A percentile compares a stretch with the other conserved stretches of the same genome.
phyloP scores from a whole-genome alignment of 306 rosid genomes.

The Vigna hirtella region DNA sequence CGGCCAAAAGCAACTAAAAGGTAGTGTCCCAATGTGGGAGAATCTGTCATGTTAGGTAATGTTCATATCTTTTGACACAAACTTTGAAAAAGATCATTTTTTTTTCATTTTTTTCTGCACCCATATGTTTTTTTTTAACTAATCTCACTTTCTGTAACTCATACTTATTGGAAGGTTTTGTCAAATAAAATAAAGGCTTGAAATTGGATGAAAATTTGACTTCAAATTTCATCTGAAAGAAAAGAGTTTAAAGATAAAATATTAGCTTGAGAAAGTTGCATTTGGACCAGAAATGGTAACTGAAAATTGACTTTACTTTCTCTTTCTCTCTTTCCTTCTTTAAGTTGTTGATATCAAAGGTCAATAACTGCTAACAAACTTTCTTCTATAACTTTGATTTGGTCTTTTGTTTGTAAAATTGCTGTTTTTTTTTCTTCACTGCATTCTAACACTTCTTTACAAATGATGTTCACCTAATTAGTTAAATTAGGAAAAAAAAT shows the following conservation, averaged over 20 bases:
- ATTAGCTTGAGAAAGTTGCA: neutral
- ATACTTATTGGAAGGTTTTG: too few species aligned
- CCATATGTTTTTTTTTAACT: too few species aligned
- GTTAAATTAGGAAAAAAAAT: too few species aligned
- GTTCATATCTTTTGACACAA: slow-evolving; percentile 24
- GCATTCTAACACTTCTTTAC: too few species aligned
- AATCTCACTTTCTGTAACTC: too few species aligned
- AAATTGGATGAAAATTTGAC: neutral
- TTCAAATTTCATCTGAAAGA: neutral
- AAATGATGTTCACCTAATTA: too few species aligned
- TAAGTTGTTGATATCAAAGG: neutral
- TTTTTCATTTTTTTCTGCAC: neutral
- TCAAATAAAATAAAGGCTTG: neutral
- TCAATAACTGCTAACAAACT: neutral
- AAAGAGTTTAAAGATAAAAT: neutral
- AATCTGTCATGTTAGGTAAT: slow-evolving; percentile 37
- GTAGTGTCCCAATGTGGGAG: neutral
- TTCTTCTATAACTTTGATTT: neutral
- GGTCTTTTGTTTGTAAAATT: neutral
- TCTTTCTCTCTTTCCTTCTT: neutral
- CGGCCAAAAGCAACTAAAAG: slow-evolving; percentile 20
- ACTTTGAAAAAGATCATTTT: slow-evolving; percentile 1
- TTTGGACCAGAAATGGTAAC: neutral
- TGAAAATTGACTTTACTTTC: slow-evolving; percentile 1
- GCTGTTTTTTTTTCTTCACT: too few species aligned